Evolutionary conservation across 495 filamentous ascomycete genomes (phyloP), one percentile per base, ranked within the genome.

Genomic region (Usnea hakonensis): DNA sequence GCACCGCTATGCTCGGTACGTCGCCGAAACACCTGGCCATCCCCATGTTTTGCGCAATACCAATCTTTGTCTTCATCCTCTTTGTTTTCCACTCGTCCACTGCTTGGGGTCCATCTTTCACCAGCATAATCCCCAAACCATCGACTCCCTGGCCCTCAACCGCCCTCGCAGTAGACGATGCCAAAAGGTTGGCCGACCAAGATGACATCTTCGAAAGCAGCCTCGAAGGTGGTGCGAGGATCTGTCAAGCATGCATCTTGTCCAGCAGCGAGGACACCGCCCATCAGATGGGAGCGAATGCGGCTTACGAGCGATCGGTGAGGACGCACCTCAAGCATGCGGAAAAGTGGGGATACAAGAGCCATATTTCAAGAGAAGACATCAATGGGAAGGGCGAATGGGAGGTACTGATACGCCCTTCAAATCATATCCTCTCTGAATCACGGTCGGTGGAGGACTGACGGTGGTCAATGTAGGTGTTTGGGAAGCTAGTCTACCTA

Each of bases 401-500:
- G 36, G 37, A 44, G 13, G 40, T 23, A 23, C 36, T 58, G 40
- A 19, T 58, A 55, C 32, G 5, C 1, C 10, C 11, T 13, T 33
- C 43, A 1, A 21, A 21, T 7, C 1, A 46, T 19, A 46, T 23
- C 40, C 13, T 43, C n/a, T 3, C 21, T 46, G 7, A 23, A 37
- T 19, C 33, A 55, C 28, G 14, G 30, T 63, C 68, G 8, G 21
- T 9, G 53, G 2, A 30, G 21, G 23, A 38, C 33, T 36, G 32
- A 55, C 10, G 33, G 16, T 6, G 13, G 53, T 0, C 19, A 0
- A 0, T 55, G n/a, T 23, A 55, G 53, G 73, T 70, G 36, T 79
- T 73, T 71, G 76, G 74, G 64, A 81, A 78, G 59, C 66, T 72
- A 36, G 65, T 68, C 35, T 79, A 76, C 68, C 66, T 81, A 43